Conservation (phyloP, 2,329 filamentous ascomycete species). For the Arthrobotrys pseudoclavata region DNA sequence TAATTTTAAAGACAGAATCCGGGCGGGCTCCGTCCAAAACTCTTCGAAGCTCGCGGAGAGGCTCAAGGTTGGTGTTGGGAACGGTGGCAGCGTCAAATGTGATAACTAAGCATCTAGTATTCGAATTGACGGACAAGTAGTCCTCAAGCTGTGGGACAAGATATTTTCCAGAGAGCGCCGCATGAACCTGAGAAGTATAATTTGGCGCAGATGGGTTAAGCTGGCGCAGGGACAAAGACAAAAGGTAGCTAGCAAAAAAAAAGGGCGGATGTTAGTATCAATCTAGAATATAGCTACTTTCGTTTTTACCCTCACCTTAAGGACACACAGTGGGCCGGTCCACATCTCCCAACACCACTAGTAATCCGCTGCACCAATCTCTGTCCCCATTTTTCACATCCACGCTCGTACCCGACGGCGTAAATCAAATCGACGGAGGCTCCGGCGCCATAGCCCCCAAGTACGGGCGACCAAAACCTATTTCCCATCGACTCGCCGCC, state of each 20-base stretch:
- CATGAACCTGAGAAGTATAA: constrained; percentile 58
- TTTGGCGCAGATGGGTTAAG: constrained; percentile 54
- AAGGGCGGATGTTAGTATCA: neutral
- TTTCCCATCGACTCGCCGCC: constrained; percentile 51
- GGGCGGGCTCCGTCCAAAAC: constrained; percentile 47
- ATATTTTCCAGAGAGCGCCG: constrained; percentile 56
- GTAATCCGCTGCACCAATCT: constrained; percentile 48
- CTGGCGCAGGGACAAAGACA: constrained; percentile 50
- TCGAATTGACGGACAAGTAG: constrained; percentile 53
- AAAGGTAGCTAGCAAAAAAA: constrained; percentile 36
- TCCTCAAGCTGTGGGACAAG: constrained; percentile 58
- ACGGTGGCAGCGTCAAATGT: constrained; percentile 58
- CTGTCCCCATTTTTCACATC: constrained; percentile 59
- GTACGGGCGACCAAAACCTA: constrained; percentile 56
- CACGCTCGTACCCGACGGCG: constrained; percentile 52
- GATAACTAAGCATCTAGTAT: constrained; percentile 48
- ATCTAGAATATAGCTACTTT: neutral
- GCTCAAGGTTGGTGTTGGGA: constrained; percentile 57
- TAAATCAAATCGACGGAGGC: constrained; percentile 56
- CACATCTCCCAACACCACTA: constrained; percentile 50
- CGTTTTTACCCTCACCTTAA: constrained; percentile 31
- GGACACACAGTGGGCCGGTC: constrained; percentile 53
- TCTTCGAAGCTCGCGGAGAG: constrained; percentile 50
- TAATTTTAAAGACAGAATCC: constrained; percentile 53
- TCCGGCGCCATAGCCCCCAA: constrained; percentile 40